These are phyloP conservation scores for Populus hybrid DNA, from an alignment of 441 rosid genomes.

Conservation along the genomic window DNA sequence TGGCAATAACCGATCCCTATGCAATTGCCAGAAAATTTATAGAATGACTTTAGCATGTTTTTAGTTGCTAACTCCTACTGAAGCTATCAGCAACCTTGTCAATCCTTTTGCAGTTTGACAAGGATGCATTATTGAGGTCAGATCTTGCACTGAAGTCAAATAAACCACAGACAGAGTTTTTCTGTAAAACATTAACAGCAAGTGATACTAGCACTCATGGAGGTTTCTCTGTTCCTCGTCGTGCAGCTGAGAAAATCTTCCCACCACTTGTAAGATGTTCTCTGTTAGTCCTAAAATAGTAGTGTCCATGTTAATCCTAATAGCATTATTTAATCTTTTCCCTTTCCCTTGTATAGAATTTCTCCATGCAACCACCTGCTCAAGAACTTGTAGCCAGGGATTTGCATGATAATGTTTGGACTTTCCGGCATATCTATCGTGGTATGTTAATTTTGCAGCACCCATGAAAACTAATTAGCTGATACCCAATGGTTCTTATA, in stretches of 20 bases:
- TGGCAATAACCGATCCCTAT: not conserved
- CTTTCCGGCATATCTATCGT: constrained; percentile 86
- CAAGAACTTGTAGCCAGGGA: constrained; percentile 91
- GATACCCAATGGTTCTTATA: not conserved
- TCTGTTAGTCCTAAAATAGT: constrained; percentile 1
- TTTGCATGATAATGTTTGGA: constrained; percentile 87
- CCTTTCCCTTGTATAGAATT: constrained; percentile 48
- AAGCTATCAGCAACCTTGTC: constrained; percentile 19
- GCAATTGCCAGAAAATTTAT: not conserved
- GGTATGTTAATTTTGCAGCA: constrained; percentile 37
- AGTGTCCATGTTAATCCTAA: not conserved
- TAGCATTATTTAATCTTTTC: constrained; percentile 15
- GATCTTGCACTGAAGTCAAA: constrained; percentile 70
- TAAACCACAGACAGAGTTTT: constrained; percentile 81
- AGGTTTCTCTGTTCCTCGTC: constrained; percentile 95
- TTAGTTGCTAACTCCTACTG: constrained; percentile 25
- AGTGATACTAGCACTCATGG: constrained; percentile 99
- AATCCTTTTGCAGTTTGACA: constrained; percentile 60
- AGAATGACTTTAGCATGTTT: constrained; percentile 12
- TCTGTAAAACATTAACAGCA: constrained; percentile 93
- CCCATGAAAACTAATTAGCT: not conserved
- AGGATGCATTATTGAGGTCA: constrained; percentile 80
- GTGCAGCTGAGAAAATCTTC: constrained; percentile 95
- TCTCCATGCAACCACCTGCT: constrained; percentile 88
- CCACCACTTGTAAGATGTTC: constrained; percentile 66